These are phyloP conservation scores for Balansia obtecta DNA, from an alignment of 2,329 filamentous ascomycete genomes.

Conservation along the genomic window DNA sequence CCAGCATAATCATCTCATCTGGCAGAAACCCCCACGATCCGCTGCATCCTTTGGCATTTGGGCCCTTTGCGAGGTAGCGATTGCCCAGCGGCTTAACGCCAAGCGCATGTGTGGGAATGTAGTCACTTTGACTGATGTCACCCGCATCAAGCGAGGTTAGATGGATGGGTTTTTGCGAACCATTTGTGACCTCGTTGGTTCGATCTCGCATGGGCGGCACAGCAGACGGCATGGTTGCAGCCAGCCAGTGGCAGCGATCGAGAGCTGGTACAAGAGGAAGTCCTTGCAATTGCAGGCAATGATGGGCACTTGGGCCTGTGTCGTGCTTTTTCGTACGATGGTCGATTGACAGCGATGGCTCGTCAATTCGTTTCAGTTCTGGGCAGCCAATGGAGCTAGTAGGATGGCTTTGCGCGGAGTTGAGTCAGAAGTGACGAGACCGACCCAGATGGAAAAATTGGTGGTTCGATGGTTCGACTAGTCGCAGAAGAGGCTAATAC, in stretches of 20 bases:
- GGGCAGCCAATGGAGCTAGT: background rate
- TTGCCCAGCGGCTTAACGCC: slow-evolving; percentile 83
- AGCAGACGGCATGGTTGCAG: slow-evolving; percentile 3
- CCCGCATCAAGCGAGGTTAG: background rate
- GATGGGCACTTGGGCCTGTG: background rate
- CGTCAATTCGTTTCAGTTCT: background rate
- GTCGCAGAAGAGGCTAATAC: background rate
- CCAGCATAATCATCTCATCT: slow-evolving; percentile 65
- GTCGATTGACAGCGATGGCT: background rate
- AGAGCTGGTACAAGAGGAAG: background rate
- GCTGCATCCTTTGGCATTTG: slow-evolving; percentile 53
- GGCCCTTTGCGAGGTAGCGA: slow-evolving; percentile 51
- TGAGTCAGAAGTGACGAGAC: background rate
- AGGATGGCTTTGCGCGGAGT: background rate
- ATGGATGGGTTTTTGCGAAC: background rate
- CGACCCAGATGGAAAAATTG: background rate
- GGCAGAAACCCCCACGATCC: slow-evolving; percentile 58
- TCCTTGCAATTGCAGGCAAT: background rate
- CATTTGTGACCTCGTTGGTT: background rate
- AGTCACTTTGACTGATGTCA: slow-evolving; percentile 16
- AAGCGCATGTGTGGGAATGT: slow-evolving; percentile 67
- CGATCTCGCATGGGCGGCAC: background rate
- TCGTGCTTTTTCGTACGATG: background rate
- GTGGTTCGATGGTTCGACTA: background rate
- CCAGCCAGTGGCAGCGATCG: background rate